Evolutionary conservation across 148 eudicot species (phyloP).

Genomic region (Arbutus unedo): DNA sequence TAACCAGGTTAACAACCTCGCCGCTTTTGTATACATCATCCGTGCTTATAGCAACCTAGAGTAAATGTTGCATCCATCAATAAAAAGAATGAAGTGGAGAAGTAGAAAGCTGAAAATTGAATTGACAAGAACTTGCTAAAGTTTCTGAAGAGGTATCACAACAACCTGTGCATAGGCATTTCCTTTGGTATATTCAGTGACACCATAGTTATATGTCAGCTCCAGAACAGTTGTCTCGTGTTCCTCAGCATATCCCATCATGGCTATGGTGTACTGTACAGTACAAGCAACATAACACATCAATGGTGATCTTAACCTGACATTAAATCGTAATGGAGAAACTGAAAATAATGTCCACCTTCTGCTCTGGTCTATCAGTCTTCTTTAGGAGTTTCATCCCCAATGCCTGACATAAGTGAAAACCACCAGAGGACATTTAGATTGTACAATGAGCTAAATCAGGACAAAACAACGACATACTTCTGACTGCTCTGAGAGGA

Average conservation of each 20-base stretch:
- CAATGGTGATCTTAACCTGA: neutral
- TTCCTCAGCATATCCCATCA: slow-evolving; percentile 92
- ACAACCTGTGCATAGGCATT: slow-evolving; percentile 93
- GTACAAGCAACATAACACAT: slow-evolving; percentile 2
- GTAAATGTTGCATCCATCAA: slow-evolving; percentile 4
- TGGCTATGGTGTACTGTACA: slow-evolving; percentile 72
- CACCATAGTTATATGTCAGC: slow-evolving; percentile 88
- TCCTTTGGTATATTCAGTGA: slow-evolving; percentile 84
- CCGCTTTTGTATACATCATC: slow-evolving; percentile 93
- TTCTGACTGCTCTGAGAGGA: neutral
- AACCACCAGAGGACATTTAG: neutral
- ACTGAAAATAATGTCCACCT: slow-evolving; percentile 37
- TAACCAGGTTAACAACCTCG: slow-evolving; percentile 70
- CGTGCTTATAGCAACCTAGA: slow-evolving; percentile 84
- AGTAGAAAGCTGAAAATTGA: neutral
- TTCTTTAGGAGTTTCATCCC: slow-evolving; percentile 80
- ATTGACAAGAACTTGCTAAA: neutral
- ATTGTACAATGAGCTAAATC: neutral
- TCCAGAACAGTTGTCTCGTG: slow-evolving; percentile 71
- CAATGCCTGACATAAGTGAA: slow-evolving; percentile 53
- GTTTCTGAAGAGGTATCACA: neutral
- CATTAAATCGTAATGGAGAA: neutral
- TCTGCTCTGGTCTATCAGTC: slow-evolving; percentile 78
- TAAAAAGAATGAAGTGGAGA: neutral
- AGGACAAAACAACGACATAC: neutral